Base-by-base conservation (phyloP, 2,329 filamentous ascomycete genomes). In the Polytolypa hystricis region DNA sequence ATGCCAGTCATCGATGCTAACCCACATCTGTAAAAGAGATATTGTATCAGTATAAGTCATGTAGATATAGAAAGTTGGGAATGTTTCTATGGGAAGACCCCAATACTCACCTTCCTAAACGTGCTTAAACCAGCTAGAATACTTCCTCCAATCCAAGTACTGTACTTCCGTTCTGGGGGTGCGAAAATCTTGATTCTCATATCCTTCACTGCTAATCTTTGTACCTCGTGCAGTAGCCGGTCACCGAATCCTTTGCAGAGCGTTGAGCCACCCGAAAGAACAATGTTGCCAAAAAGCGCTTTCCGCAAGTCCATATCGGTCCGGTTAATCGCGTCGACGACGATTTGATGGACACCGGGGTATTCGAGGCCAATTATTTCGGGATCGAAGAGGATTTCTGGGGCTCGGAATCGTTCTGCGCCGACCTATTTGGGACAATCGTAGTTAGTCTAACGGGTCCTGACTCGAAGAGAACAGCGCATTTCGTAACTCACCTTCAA, bases 111-210 rank as follows among this genome's bases (percentile, higher is more conserved):
- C 82, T 96, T 98, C 69, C 89, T 81, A 67, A 98, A 98, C 37
- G 91, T 98, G 68, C 89, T 96, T 61, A 98, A 65, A 5, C 91
- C 89, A 21, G 91, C 91, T 47, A 98, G 69, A 64, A 98, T 98
- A 60, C 91, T 95, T 38, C 91, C 91, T 46, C 91, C 91, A 50
- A 96, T 96, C 91, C 91, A 98, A 20, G 91, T 98, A 44, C 86
- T 95, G 68, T 96, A 98, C 64, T 96, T 94, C 48, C 91, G 75
- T 70, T 98, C 91, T 4, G 91, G 89, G 38, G 91, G 91, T 37
- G 91, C 91, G 66, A 93, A 94, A 56, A 98, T 98, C 71, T 95
- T 94, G 68, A 98, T 96, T 54, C 87, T 79, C 89, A 95, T 98
- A 60, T 98, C 91, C 70, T 95, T 95, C 50, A 96, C 86, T 8